Evolutionary conservation across 106 monocot genomes (phyloP), one percentile per base, ranked within the genome.

Genomic region (Amphibolis antarctica): DNA sequence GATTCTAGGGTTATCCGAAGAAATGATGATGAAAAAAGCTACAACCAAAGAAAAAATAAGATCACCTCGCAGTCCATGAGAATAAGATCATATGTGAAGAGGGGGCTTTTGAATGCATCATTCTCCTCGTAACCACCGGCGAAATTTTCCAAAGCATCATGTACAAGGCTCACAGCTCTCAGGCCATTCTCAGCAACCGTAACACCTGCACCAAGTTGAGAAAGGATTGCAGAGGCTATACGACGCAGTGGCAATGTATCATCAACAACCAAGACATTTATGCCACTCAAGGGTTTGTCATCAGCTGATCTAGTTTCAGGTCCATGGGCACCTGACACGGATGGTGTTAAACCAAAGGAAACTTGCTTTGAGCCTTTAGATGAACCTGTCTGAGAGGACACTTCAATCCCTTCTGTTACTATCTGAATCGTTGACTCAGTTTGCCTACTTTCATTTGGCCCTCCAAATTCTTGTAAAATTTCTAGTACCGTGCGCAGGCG

Each of bases 41-140:
- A n/a, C n/a, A n/a, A n/a, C n/a, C n/a, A n/a, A n/a, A 25, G 9
- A 46, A 12, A 47, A 15, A 49, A 3, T 12, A 14, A 6, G 12
- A 43, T 55, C 55, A 67, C 93, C 93, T 89, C 69, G 53, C 93
- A 93, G 49, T 79, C 79, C 85, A 85, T 85, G 13, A 81, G 69
- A 67, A 85, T 74, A 20, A 78, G 22, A 63, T 85, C 72, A 29
- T 73, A 85, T 25, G 75, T 68, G 44, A 80, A 80, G 26, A 28
- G 14, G 18, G 24, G 18, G 10, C 10, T 55, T 24, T 50, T 59
- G 19, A 5, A 9, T 59, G 24, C 24, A 17, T 1, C 28, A 23
- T 54, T 20, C 4, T 46, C 51, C 12, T n/a, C 29, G 36, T 27
- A 23, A 61, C 44, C 29, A 58, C 13, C 23, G 5, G 17, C 0